Conservation (phyloP, 2,329 filamentous ascomycete genomes). For the Coleophoma cylindrospora region DNA sequence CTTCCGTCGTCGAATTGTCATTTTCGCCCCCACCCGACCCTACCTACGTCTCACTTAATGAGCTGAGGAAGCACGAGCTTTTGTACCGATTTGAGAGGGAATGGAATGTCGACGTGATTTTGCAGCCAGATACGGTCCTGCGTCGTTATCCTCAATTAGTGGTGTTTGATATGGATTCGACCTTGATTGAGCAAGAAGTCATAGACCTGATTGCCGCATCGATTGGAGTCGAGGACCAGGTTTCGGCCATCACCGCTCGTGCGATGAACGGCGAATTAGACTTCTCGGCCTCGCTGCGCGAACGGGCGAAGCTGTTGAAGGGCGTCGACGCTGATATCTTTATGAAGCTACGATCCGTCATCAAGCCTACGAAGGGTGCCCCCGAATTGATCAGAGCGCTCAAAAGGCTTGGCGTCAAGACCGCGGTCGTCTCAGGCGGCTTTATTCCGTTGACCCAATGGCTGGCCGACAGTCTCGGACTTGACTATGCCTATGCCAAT, state of each 20-base stretch:
- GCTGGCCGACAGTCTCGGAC: conserved; percentile 73
- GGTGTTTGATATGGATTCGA: conserved; percentile 98
- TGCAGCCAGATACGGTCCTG: conserved; percentile 71
- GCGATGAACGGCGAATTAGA: conserved; percentile 97
- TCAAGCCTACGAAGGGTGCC: conserved; percentile 80
- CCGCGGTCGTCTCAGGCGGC: conserved; percentile 86
- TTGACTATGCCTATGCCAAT: conserved; percentile 88
- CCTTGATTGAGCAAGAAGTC: conserved; percentile 93
- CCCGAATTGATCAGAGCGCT: conserved; percentile 68
- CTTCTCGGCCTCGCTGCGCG: conserved; percentile 78
- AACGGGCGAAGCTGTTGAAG: conserved; percentile 74
- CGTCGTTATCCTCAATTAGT: conserved; percentile 78
- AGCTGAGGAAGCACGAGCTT: conserved; percentile 74
- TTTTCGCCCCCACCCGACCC: conserved; percentile 55
- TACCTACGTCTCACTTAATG: conserved; percentile 60
- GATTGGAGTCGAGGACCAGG: conserved; percentile 74
- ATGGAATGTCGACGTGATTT: conserved; percentile 81
- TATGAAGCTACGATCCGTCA: conserved; percentile 65
- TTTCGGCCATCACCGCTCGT: conserved; percentile 83
- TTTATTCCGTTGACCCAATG: conserved; percentile 87
- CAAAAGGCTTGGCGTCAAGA: conserved; percentile 75
- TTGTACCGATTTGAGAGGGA: conserved; percentile 82
- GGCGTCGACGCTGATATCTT: conserved; percentile 78
- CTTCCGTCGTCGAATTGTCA: conserved; percentile 61
- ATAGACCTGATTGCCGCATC: conserved; percentile 91